Base-by-base conservation (phyloP, 2,329 filamentous ascomycete genomes). In the Phialocephala sp. region DNA sequence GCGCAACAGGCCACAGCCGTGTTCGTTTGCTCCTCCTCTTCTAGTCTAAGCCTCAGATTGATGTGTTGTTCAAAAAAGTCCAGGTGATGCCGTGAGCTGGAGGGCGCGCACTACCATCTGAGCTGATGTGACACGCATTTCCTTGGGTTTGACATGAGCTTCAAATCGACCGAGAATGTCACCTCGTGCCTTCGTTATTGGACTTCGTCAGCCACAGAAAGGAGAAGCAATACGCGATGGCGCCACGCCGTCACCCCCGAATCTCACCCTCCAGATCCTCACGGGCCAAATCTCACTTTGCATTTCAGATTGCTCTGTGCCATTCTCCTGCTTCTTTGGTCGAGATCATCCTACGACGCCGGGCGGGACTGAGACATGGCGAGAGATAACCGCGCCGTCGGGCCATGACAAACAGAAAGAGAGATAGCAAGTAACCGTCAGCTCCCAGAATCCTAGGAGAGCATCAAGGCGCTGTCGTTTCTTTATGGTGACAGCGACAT, bases 191-290 rank as follows among this genome's bases (percentile, higher is more conserved):
- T 41, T 52, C 20, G 47, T 39, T 57, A 63, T 60, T 66, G 64
- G 60, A 45, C 47, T 54, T 61, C 59, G 59, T 60, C 63, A 50
- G 63, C 59, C 59, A 65, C 59, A 63, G 24, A n/a, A 52, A 54
- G 35, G 43, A 54, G 52, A 41, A 61, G 54, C 22, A 54, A 58
- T 50, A 43, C 24, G 37, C 37, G 37, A 41, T 20, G 24, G 24
- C 20, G 47, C 43, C 59, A 61, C 36, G 59, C 45, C 43, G 55
- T 58, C 55, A 58, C 52, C 20, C 54, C 50, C 50, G 50, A 35
- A 54, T 54, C 50, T 54, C 50, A 27, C 18, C 50, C 18, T 22
- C 45, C 22, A 54, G 24, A 54, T 54, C 50, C 45, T 50, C n/a
- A 22, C 45, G 20, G 45, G n/a, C 18, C 14, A 15, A 50, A 50